Conservation (phyloP, 2,329 filamentous ascomycete species). For the Pseudomassariella vexata region DNA sequence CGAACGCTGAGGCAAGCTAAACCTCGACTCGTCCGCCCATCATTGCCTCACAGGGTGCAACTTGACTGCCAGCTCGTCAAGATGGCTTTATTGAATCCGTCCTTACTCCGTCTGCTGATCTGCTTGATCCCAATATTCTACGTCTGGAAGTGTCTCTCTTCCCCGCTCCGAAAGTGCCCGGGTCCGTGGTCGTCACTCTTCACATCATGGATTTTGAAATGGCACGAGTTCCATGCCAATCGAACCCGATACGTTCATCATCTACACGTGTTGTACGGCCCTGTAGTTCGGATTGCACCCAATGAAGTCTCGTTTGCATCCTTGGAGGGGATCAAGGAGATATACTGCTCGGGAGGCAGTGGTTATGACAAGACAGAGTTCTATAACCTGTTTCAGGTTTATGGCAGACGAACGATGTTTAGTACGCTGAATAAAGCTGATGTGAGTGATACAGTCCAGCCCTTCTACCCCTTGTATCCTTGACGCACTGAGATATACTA, state of each 20-base stretch:
- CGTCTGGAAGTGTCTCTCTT: conserved; percentile 23
- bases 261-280: conserved; percentile 50
- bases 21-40: too few species aligned
- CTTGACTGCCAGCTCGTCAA: too few species aligned
- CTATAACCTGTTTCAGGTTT: conserved; percentile 55
- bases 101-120: conserved; percentile 11
- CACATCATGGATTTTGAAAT: conserved; percentile 46
- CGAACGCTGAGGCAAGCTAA: too few species aligned
- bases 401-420: conserved; percentile 55
- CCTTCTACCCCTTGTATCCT: not conserved
- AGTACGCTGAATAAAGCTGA: conserved; percentile 49
- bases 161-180: conserved; percentile 36
- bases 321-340: conserved; percentile 51
- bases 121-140: conserved; percentile 13
- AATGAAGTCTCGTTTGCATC: conserved; percentile 56
- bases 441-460: conserved; percentile 26
- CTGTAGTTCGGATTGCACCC: conserved; percentile 51
- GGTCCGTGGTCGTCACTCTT: conserved; percentile 43
- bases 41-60: too few species aligned
- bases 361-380: conserved; percentile 62
- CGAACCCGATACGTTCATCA: conserved; percentile 50
- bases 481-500: conserved; percentile 5
- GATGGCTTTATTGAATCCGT: conserved; percentile 20
- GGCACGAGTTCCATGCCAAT: conserved; percentile 48
- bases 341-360: conserved; percentile 56